Conservation (phyloP, 2,329 filamentous ascomycete species). For the Phyllosticta paracitricarpa region DNA sequence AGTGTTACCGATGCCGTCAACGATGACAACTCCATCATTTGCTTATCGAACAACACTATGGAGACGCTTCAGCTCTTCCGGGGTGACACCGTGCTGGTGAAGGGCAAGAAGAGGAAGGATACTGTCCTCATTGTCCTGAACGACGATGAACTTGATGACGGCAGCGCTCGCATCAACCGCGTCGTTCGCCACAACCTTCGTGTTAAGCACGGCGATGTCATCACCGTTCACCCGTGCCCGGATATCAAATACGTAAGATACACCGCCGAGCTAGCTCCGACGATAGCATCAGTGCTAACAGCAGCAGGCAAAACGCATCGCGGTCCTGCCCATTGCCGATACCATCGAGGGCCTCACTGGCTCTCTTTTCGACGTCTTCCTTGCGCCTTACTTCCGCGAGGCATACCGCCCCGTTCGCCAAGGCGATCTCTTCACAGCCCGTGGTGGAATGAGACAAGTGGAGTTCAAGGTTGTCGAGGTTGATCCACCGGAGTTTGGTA, state of each 20-base stretch:
- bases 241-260: slow-evolving; percentile 97
- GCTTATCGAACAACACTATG: slow-evolving; percentile 97
- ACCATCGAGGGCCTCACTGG: slow-evolving; percentile 96
- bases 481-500: slow-evolving; percentile 95
- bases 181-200: slow-evolving; percentile 97
- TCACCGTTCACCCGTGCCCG: slow-evolving; percentile 93
- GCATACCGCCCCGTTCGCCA: slow-evolving; percentile 95
- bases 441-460: slow-evolving; percentile 96
- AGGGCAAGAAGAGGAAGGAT: slow-evolving; percentile 99
- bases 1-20: slow-evolving; percentile 97
- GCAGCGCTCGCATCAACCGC: slow-evolving; percentile 93
- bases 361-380: slow-evolving; percentile 97
- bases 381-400: slow-evolving; percentile 98
- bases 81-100: slow-evolving; percentile 93
- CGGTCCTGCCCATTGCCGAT: slow-evolving; percentile 94
- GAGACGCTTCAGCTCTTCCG: slow-evolving; percentile 96
- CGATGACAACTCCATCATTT: slow-evolving; percentile 99
- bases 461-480: slow-evolving; percentile 99
- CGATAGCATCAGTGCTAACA: slow-evolving; percentile 14
- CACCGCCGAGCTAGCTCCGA: neutral
- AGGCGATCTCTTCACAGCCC: slow-evolving; percentile 93
- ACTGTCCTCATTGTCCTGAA: slow-evolving; percentile 95
- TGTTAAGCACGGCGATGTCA: slow-evolving; percentile 96
- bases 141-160: slow-evolving; percentile 96
- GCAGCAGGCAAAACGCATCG: slow-evolving; percentile 87